Conservation (phyloP, 306 rosid species). For the Citrullus colocynthis region DNA sequence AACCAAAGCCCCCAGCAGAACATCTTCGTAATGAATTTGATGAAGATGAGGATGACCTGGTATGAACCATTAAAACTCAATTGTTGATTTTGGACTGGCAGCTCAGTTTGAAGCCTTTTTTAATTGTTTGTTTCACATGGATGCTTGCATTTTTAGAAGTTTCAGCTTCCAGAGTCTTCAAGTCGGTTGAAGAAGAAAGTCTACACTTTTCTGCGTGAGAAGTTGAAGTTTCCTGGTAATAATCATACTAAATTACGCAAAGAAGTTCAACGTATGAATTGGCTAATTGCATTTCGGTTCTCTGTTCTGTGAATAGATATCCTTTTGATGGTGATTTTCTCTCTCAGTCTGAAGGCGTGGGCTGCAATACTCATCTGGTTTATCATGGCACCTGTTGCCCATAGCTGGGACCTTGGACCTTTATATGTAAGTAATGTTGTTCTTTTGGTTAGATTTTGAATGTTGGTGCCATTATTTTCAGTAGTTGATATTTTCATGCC, state of each 20-base stretch:
- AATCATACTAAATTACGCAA: constrained; percentile 7
- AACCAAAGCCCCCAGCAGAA: constrained; percentile 75
- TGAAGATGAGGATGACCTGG: constrained; percentile 78
- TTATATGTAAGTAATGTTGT: constrained; percentile 48
- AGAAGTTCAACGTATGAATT: constrained; percentile 3
- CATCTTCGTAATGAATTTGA: constrained; percentile 39
- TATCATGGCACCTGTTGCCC: constrained; percentile 81
- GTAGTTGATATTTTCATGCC: constrained; percentile 5
- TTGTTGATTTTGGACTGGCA: not conserved
- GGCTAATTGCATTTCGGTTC: constrained; percentile 20
- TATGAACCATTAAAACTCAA: constrained; percentile 17
- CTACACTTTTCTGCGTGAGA: constrained; percentile 63
- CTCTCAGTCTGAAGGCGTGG: constrained; percentile 81
- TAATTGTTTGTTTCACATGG: constrained; percentile 8
- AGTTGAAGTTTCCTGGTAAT: constrained; percentile 82
- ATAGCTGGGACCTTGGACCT: constrained; percentile 79
- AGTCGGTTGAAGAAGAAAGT: constrained; percentile 72
- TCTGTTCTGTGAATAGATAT: constrained; percentile 48
- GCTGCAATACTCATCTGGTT: constrained; percentile 60
- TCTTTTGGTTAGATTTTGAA: not conserved
- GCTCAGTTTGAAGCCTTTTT: not conserved
- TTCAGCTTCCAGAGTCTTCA: constrained; percentile 76
- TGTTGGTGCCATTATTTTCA: constrained; percentile 1
- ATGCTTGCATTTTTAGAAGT: constrained; percentile 45
- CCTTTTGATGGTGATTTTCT: constrained; percentile 75